Base-by-base conservation (phyloP, 495 filamentous ascomycete species). In the Annulohypoxylon stygium region DNA sequence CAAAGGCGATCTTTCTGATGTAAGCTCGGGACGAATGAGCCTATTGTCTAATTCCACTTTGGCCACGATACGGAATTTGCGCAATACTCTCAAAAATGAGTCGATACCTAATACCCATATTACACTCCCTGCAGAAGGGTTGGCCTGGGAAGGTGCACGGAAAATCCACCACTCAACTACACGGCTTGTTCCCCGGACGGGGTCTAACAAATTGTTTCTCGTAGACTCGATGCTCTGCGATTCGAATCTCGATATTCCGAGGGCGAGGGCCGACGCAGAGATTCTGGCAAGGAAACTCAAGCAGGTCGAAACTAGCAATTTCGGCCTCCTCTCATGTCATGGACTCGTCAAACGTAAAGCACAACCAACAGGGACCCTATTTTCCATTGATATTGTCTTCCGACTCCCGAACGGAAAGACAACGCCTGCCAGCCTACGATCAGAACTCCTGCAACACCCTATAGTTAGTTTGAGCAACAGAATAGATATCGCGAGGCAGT, bases 401-500 rank as follows among this genome's bases (percentile, higher is more conserved):
- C 10, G 12, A n/a, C 11, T 43, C 14, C 39, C 39, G 14, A n/a
- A 4, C 4, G 39, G 14, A 43, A 43, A n/a, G 12, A 43, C 11
- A n/a, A 3, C 4, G 12, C 39, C 39, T 14, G 39, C 14, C 12
- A 43, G 39, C 39, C 12, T 43, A n/a, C 39, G 39, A 43, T 43
- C 39, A n/a, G 39, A 43, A 43, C 39, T 43, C 4, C 14, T 43
- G 12, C 39, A n/a, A n/a, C 39, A 11, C 39, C 12, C 39, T 14
- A 14, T 43, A 43, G 12, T 5, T 4, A 43, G 14, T n/a, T 5
- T 43, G 14, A 43, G 39, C 12, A 43, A 4, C 12, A 14, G 4
- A 4, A 43, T 43, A 43, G 39, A n/a, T 3, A 76, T 57, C 11
- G 58, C 58, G 4, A 39, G 10, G 18, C 60, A 63, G 18, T 18